Percentiles rank a stretch among this genome's conserved stretches.
phyloP scores from a whole-genome alignment of 225 moss, liverwort and hornwort species.

The Climacium dendroides region DNA sequence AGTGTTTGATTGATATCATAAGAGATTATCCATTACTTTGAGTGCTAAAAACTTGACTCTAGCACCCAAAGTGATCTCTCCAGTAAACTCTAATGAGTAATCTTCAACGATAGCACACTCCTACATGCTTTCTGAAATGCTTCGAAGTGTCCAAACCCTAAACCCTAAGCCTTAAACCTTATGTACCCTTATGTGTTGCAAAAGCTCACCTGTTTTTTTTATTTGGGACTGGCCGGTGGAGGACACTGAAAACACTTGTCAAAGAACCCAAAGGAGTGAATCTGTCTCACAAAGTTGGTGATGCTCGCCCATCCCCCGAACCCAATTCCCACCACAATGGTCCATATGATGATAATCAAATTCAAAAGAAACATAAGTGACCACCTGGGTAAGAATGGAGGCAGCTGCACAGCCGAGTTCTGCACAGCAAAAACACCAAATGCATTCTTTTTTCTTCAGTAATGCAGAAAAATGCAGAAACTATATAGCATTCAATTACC shows the following conservation, averaged over 20 bases:
- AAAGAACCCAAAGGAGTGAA: slow-evolving; percentile 76
- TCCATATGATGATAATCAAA: slow-evolving; percentile 48
- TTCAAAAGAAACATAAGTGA: slow-evolving; percentile 48
- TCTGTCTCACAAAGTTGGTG: slow-evolving; percentile 62
- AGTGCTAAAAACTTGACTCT: not conserved
- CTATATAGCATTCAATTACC: too few relatives aligned
- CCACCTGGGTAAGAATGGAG: slow-evolving; percentile 57
- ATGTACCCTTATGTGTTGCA: not conserved
- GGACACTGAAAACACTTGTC: slow-evolving; percentile 83
- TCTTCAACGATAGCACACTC: not conserved
- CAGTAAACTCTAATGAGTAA: not conserved
- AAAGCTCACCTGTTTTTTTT: not conserved
- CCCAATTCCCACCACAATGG: slow-evolving; percentile 58
- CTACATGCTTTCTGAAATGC: not conserved
- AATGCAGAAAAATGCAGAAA: not conserved
- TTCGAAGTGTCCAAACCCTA: not conserved
- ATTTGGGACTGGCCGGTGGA: not conserved
- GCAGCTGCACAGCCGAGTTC: slow-evolving; percentile 67
- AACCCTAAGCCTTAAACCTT: not conserved
- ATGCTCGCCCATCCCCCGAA: slow-evolving; percentile 93
- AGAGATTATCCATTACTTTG: not conserved
- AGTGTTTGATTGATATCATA: not conserved
- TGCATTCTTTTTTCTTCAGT: not conserved
- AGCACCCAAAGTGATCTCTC: not conserved
- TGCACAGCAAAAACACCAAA: slow-evolving; percentile 6